Percentiles rank a stretch among this genome's conserved stretches.
Evolutionary conservation across 2,329 filamentous ascomycete genomes (phyloP).

Genomic region (Didymella pomorum): DNA sequence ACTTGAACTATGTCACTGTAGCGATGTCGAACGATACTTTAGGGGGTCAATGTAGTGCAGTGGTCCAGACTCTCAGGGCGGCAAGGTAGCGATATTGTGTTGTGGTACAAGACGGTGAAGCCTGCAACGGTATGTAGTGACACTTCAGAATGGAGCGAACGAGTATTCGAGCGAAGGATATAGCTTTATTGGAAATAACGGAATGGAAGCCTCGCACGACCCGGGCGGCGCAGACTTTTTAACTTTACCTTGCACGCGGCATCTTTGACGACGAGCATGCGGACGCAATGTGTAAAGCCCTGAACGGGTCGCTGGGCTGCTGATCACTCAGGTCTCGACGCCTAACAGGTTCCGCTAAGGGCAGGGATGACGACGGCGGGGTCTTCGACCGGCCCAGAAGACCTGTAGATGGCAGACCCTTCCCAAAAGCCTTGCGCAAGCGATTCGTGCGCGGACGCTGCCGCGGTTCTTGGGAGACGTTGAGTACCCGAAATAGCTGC

Average conservation of each 20-base stretch:
- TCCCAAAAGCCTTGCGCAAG: constrained; percentile 20
- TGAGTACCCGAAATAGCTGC: constrained; percentile 21
- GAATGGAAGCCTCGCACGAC: constrained; percentile 7
- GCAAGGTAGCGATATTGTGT: constrained; percentile 14
- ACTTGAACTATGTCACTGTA: constrained; percentile 19
- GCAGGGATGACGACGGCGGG: constrained; percentile 33
- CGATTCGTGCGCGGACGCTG: constrained; percentile 22
- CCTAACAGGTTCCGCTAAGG: constrained; percentile 32
- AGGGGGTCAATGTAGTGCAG: constrained; percentile 15
- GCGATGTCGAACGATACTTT: constrained; percentile 8
- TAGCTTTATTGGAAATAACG: constrained; percentile 20
- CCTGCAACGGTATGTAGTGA: constrained; percentile 22
- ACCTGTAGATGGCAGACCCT: constrained; percentile 23
- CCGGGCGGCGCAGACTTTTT: constrained; percentile 35
- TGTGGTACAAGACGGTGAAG: constrained; percentile 13
- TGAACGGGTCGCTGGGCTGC: constrained; percentile 29
- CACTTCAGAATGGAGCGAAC: constrained; percentile 9
- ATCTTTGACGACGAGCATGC: constrained; percentile 29
- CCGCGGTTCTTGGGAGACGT: constrained; percentile 15
- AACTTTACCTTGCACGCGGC: constrained; percentile 22
- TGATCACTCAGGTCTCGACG: constrained; percentile 38
- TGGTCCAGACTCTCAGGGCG: constrained; percentile 17
- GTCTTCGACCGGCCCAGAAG: constrained; percentile 20
- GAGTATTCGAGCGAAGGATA: constrained; percentile 12
- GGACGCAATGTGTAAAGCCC: constrained; percentile 24